Conservation (phyloP, 2,329 filamentous ascomycete genomes). For the Blumeriella jaapii region DNA sequence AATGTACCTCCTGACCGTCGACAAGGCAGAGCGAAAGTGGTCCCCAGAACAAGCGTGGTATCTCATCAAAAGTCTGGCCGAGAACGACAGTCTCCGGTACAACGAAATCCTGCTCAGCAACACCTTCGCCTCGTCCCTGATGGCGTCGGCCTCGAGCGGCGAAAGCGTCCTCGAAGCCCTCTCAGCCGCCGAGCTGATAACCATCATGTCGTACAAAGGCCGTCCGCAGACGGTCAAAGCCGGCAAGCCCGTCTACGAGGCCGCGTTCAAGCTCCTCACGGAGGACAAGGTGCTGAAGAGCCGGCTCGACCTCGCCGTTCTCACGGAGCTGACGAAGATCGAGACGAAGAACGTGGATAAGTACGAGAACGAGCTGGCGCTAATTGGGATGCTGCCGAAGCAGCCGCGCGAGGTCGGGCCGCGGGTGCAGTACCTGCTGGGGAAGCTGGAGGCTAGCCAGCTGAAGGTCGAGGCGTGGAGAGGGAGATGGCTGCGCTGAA, state of each 20-base stretch:
- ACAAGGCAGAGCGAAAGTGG: constrained; percentile 49
- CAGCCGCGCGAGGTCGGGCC: constrained; percentile 57
- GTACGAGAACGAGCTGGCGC: constrained; percentile 59
- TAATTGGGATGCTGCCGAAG: constrained; percentile 59
- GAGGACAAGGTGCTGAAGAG: constrained; percentile 62
- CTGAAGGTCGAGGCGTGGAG: constrained; percentile 64
- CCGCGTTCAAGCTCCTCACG: constrained; percentile 65
- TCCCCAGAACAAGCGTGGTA: constrained; percentile 82
- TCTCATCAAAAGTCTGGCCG: constrained; percentile 66
- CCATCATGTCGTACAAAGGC: constrained; percentile 60
- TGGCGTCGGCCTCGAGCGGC: constrained; percentile 41
- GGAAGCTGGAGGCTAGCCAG: constrained; percentile 65
- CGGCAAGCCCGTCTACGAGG: constrained; percentile 75
- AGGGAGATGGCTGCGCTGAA: constrained; percentile 59
- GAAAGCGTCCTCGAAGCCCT: constrained; percentile 70
- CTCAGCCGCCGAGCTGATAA: constrained; percentile 76
- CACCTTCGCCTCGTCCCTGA: constrained; percentile 52
- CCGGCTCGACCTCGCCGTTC: constrained; percentile 59
- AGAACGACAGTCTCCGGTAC: constrained; percentile 61
- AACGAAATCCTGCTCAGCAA: constrained; percentile 73
- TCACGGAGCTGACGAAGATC: constrained; percentile 56
- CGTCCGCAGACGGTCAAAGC: constrained; percentile 67
- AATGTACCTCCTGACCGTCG: constrained; percentile 66
- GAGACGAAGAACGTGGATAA: constrained; percentile 68
- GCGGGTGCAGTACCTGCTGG: constrained; percentile 60